Base-by-base conservation (phyloP, 768 basidiomycete species). In the Tremella mesenterica region DNA sequence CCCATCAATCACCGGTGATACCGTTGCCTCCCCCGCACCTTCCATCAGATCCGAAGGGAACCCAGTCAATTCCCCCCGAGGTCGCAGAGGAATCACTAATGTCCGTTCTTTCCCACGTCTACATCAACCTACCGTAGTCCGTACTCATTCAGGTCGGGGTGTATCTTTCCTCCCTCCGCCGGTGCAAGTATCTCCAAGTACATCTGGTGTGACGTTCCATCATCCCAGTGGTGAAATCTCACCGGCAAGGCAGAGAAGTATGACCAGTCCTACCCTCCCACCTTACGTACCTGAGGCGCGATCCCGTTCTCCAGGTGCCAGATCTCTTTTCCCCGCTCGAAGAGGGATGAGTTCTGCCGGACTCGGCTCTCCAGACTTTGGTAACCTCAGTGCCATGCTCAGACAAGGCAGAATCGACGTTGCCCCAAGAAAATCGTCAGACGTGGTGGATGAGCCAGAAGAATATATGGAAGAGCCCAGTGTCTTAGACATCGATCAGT, bases 101-200 rank as follows among this genome's bases (percentile, higher is more conserved):
- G 44, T 23, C 8, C 25, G 23, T 16, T 61, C 59, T 9, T 46
- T 63, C 14, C 65, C 59, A 21, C 57, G 65, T n/a, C n/a, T 67
- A 9, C 65, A 67, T 49, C 65, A 67, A 39, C 65, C 65, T 4
- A 67, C 65, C 5, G 61, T 67, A 33, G 47, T 67, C 14, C 53
- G 61, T 10, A 38, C 52, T 4, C 46, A 52, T 1, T 63, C 65
- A 6, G 65, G 65, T 9, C 33, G 57, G 38, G 65, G 61, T 12
- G 27, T 67, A 3, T 50, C 57, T 12, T 67, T 63, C 34, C 33
- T 67, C 0, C 65, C 65, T 25, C 58, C 61, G 33, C 59, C 64
- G 0, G 54, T 54, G 3, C 53, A 57, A 20, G 36, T 56, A 3
- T 58, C 54, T n/a, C n/a, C n/a, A n/a, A n/a, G n/a, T n/a, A n/a